A percentile compares a stretch with the other conserved stretches of the same genome.
Conservation (phyloP, 331 rosid genomes). For the Arachis monticola region DNA sequence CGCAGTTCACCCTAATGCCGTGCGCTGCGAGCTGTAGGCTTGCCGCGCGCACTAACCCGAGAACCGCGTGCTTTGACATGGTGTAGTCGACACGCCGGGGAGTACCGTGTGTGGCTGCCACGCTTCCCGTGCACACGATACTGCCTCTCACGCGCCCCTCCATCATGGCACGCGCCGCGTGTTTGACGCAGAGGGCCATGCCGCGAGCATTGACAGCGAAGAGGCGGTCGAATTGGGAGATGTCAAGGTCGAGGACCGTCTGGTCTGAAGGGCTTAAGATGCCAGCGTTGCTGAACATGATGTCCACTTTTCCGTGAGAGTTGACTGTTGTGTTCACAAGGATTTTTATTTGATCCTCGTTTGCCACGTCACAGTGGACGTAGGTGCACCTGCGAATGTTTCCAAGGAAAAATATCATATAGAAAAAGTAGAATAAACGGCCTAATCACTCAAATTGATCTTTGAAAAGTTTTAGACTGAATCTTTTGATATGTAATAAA, state of each 20-base stretch:
- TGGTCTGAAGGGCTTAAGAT: constrained; percentile 38
- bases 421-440: too few species aligned
- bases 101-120: constrained; percentile 30
- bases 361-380: constrained; percentile 56
- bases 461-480: too few species aligned
- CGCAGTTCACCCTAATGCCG: constrained; percentile 56
- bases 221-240: constrained; percentile 47
- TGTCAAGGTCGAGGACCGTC: constrained; percentile 53
- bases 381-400: constrained; percentile 40
- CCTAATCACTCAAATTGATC: too few species aligned
- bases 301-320: constrained; percentile 46
- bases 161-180: constrained; percentile 60
- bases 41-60: constrained; percentile 36
- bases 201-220: constrained; percentile 50
- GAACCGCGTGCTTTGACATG: constrained; percentile 58
- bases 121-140: constrained; percentile 54
- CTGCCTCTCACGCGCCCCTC: constrained; percentile 46
- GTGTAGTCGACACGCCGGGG: constrained; percentile 33
- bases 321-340: constrained; percentile 49
- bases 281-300: constrained; percentile 78
- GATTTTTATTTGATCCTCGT: constrained; percentile 49
- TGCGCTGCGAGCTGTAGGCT: constrained; percentile 18
- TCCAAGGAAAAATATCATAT: too few species aligned
- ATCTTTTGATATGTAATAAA: too few species aligned
- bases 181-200: constrained; percentile 56